Percentiles rank a stretch among this genome's conserved stretches.
These are phyloP conservation scores for Dictyostelium firmibasis DNA, from an alignment of 78 protist species.

Conservation along the genomic window DNA sequence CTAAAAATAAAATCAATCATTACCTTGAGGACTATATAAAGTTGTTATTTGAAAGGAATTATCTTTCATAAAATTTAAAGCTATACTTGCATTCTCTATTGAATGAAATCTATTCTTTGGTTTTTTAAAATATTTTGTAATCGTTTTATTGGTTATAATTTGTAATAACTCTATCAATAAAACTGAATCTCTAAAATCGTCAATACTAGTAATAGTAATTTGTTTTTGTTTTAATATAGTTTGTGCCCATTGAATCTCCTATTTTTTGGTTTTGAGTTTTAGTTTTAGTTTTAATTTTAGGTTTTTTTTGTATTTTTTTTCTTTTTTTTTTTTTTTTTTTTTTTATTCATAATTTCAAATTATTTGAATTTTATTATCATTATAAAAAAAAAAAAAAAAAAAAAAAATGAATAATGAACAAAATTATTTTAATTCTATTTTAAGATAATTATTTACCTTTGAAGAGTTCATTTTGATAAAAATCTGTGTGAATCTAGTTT, in stretches of 20 bases:
- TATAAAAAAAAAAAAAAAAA: too few species aligned
- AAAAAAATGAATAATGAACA: too few species aligned
- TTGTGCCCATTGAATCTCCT: conserved; percentile 65
- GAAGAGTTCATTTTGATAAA: not conserved
- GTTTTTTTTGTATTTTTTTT: too few species aligned
- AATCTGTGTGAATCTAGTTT: too few species aligned
- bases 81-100: conserved; percentile 62
- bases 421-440: too few species aligned
- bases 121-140: conserved; percentile 1
- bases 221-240: conserved; percentile 10
- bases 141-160: not conserved
- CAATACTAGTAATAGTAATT: not conserved
- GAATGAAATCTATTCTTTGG: conserved; percentile 55
- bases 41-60: not conserved
- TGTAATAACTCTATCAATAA: conserved; percentile 21
- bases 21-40: conserved; percentile 55
- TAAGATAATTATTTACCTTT: not conserved
- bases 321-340: too few species aligned
- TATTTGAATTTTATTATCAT: too few species aligned
- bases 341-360: too few species aligned
- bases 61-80: conserved; percentile 41
- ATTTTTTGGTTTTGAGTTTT: too few species aligned
- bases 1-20: not conserved
- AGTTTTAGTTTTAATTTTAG: too few species aligned
- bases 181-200: conserved; percentile 42